Base-by-base conservation (phyloP, 2,329 filamentous ascomycete genomes). In the Amauroascus verrucosus region DNA sequence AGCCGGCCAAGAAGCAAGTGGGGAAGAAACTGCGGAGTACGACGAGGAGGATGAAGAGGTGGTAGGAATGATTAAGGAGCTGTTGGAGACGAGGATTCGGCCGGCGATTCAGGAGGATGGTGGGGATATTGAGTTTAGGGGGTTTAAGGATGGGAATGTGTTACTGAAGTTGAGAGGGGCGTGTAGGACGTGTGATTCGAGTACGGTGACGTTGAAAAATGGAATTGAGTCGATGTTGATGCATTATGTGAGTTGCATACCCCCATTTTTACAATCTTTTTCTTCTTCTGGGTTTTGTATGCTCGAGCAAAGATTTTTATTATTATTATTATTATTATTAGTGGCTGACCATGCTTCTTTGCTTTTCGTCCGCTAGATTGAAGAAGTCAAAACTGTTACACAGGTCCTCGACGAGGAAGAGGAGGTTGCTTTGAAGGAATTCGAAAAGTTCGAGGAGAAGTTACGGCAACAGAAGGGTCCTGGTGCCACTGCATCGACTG, bases 161-260 rank as follows among this genome's bases (percentile, higher is more conserved):
- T 68, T 82, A 62, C 67, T 95, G 63, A 96, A 95, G 77, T 72
- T 98, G 63, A 79, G 91, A 47, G 93, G 93, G 14, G 93, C 93
- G 18, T 98, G 93, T 71, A 79, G 93, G 60, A 97, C 91, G 18
- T 98, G 93, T 69, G 93, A 97, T 69, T 95, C 88, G 44, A 96
- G 90, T 68, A 97, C 93, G 0, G 90, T 96, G 33, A 98, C 93
- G 28, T 72, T 98, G 60, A 95, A 95, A 77, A 97, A 94, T 67
- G 93, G 93, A 6, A 98, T 98, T 61, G 93, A 98, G 77, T 88
- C 87, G 60, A 97, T 98, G 93, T 70, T 97, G 67, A 96, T 95
- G 88, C 88, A 91, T 69, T 93, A 93, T 70, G 86, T 89, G 70
- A 79, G 85, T 81, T 44, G 33, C 16, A 51, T 14, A 18, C 14